Evolutionary conservation across 148 eudicot genomes (phyloP).

Genomic region (Diospyros kaki): DNA sequence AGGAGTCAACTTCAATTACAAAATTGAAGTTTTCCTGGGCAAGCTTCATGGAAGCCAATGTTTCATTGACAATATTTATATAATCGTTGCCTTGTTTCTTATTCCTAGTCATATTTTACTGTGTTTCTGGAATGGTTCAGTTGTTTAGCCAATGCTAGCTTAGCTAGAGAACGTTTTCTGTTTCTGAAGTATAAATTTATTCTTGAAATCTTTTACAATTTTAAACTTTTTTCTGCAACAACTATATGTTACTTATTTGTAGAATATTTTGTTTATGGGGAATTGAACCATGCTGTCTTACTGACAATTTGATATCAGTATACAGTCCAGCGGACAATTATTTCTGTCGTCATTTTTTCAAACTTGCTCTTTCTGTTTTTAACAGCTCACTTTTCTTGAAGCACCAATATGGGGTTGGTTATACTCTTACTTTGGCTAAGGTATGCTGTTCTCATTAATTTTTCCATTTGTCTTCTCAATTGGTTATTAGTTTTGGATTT

Average conservation of each 20-base stretch:
- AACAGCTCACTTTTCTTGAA: slow-evolving; percentile 88
- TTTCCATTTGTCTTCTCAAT: slow-evolving; percentile 2
- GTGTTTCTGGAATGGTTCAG: not conserved
- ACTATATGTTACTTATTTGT: not conserved
- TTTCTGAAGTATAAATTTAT: not conserved
- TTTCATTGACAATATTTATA: not conserved
- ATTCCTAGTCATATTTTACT: not conserved
- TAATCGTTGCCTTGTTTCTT: not conserved
- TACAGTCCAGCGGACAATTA: not conserved
- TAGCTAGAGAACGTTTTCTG: not conserved
- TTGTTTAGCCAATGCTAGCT: not conserved
- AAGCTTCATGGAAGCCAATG: not conserved
- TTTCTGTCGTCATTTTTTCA: slow-evolving; percentile 1
- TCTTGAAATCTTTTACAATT: not conserved
- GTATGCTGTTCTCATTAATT: slow-evolving; percentile 27
- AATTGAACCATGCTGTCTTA: slow-evolving; percentile 2
- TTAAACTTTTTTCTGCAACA: not conserved
- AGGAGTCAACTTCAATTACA: too few species aligned
- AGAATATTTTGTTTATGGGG: not conserved
- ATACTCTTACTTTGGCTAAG: slow-evolving; percentile 96
- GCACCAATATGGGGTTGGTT: slow-evolving; percentile 98
- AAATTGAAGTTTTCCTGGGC: not conserved
- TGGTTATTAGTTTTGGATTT: slow-evolving; percentile 11
- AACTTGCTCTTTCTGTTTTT: slow-evolving; percentile 10
- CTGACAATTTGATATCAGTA: not conserved